phyloP scores from a whole-genome alignment of 1,284 basidiomycete genomes.

The Trametes sp. region DNA sequence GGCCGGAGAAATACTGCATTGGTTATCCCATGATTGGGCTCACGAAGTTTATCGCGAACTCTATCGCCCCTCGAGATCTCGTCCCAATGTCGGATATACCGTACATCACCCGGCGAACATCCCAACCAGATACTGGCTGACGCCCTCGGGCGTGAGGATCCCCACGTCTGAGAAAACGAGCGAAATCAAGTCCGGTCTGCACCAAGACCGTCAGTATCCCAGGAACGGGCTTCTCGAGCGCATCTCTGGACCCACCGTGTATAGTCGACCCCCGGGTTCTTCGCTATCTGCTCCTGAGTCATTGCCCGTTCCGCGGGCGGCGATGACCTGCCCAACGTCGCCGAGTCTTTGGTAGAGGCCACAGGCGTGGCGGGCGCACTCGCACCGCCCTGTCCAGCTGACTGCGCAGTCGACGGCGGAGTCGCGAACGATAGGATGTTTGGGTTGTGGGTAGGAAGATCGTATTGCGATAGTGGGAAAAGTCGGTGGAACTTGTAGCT shows the following conservation, averaged over 20 bases:
- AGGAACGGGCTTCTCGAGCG: conserved; percentile 16
- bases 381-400: conserved; percentile 32
- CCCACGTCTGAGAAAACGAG: conserved; percentile 93
- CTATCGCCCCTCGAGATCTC: conserved; percentile 42
- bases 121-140: conserved; percentile 89
- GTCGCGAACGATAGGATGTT: conserved; percentile 72
- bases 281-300: conserved; percentile 76
- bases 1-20: conserved; percentile 35
- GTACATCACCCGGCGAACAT: conserved; percentile 79
- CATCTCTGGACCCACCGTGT: conserved; percentile 61
- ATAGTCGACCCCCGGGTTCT: conserved; percentile 85
- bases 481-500: conserved; percentile 98
- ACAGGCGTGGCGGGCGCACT: conserved; percentile 30
- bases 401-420: conserved; percentile 40
- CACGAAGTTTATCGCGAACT: conserved; percentile 50
- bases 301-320: conserved; percentile 50
- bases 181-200: conserved; percentile 86
- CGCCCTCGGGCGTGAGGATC: conserved; percentile 89
- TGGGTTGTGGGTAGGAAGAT: conserved; percentile 87
- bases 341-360: conserved; percentile 23
- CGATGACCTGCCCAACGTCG: conserved; percentile 23
- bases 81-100: conserved; percentile 32
- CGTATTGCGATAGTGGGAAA: conserved; percentile 96
- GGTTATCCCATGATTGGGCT: conserved; percentile 36
- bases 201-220: conserved; percentile 14